Evolutionary conservation across 2,329 filamentous ascomycete species (phyloP), one percentile per base, ranked within the genome.

Genomic region (Sphaceloma murrayae): DNA sequence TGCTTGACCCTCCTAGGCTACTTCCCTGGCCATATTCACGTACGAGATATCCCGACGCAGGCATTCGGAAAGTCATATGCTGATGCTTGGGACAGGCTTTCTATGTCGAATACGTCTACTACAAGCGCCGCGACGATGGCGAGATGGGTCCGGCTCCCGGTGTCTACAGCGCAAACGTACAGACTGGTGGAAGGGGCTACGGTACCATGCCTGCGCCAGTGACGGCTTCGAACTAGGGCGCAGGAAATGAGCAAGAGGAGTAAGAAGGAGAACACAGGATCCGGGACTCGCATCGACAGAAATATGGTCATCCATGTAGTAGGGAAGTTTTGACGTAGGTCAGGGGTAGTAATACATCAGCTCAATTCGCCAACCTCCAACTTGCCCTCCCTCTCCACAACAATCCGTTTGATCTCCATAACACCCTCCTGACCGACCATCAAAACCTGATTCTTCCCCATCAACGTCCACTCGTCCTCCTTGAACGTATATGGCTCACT

Each of bases 71-170:
- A 5, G 5, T 19, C 45, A 8, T n/a, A 21, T 26, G n/a, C n/a
- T 19, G 22, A 11, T 27, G 26, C 7, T 33, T 8, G 17, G 6
- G 17, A 31, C 80, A 87, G 59, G 83, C 83, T 32, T 87, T 88
- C 62, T 91, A 88, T 60, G 53, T 86, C 49, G 78, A 87, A 63
- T 93, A 87, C 60, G 70, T 93, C 50, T 94, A 88, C 67, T 89
- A 81, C 62, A 76, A 85, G 55, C 80, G 81, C 29, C 73, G 72
- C 43, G 78, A 85, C 53, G 74, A 79, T 58, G 70, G 72, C 2
- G 64, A 69, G 34, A 66, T 73, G 24, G 82, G 82, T 4, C 71
- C 69, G 2, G 81, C 81, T 1, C 77, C 82, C 0, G 81, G 81
- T 19, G 74, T 88, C 13, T 88, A 81, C 60, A 83, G 77, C 54